Evolutionary conservation across 805 yeast species (phyloP).

Genomic region (Spathaspora girioi): DNA sequence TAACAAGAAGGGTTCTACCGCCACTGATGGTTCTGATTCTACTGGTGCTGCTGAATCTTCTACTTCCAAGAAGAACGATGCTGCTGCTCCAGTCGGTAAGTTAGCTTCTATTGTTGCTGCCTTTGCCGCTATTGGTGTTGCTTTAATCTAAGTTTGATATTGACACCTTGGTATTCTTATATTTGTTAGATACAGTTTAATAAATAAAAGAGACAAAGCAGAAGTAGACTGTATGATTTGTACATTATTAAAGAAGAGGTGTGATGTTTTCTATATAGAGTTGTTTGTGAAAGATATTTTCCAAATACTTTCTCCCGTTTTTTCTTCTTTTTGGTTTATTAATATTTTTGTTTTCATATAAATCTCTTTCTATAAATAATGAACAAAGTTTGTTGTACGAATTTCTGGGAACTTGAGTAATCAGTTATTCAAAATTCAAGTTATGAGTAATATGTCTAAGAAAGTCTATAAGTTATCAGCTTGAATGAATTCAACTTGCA

Average conservation of each 20-base stretch:
- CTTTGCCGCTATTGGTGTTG: constrained; percentile 36
- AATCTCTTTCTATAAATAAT: constrained; percentile 10
- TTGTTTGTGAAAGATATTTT: neutral
- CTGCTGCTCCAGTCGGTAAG: constrained; percentile 20
- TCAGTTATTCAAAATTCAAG: constrained; percentile 38
- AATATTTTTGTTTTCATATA: neutral
- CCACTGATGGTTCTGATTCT: constrained; percentile 15
- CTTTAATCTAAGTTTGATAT: constrained; percentile 19
- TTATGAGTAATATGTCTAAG: constrained; percentile 46
- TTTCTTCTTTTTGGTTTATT: neutral
- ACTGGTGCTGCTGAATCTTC: constrained; percentile 24
- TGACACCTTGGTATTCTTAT: no score
- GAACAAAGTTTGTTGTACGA: neutral
- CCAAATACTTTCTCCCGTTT: neutral
- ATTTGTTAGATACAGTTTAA: neutral
- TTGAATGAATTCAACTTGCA: constrained; percentile 25
- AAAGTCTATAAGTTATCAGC: neutral
- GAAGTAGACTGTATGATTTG: neutral
- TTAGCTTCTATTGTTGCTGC: constrained; percentile 27
- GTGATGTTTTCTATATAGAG: neutral
- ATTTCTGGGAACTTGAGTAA: constrained; percentile 41
- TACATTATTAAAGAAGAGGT: neutral
- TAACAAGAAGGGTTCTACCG: constrained; percentile 27
- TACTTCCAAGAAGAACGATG: constrained; percentile 21
- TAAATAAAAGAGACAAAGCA: neutral